Percentiles rank a stretch among this genome's conserved stretches.
Conservation (phyloP, 2,329 filamentous ascomycete genomes). For the Colletotrichum simmondsii region DNA sequence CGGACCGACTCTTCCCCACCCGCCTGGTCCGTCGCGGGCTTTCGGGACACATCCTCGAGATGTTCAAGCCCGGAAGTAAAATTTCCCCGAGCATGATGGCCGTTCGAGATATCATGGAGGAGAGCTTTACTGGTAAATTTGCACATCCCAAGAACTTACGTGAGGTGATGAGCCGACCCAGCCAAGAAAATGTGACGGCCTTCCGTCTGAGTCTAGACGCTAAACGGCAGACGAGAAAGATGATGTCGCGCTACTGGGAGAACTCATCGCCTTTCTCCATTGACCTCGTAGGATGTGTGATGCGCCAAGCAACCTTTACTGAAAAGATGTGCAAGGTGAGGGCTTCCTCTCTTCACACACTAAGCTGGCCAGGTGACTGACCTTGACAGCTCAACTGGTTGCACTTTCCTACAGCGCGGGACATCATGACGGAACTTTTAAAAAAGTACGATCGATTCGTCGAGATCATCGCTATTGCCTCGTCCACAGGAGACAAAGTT, state of each 20-base stretch:
- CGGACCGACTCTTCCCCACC: slow-evolving; percentile 30
- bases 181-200: slow-evolving; percentile 17
- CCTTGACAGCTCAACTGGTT: slow-evolving; percentile 72
- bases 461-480: slow-evolving; percentile 60
- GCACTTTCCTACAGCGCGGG: slow-evolving; percentile 68
- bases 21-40: slow-evolving; percentile 29
- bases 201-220: slow-evolving; percentile 36
- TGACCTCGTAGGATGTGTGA: slow-evolving; percentile 52
- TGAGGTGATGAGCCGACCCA: slow-evolving; percentile 12
- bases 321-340: slow-evolving; percentile 41
- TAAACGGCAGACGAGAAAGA: slow-evolving; percentile 46
- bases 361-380: not conserved
- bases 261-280: slow-evolving; percentile 50
- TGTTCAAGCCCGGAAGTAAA: not conserved
- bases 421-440: slow-evolving; percentile 70
- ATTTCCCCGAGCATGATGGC: slow-evolving; percentile 15
- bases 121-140: slow-evolving; percentile 32
- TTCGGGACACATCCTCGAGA: slow-evolving; percentile 9
- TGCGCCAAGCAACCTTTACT: slow-evolving; percentile 53
- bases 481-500: slow-evolving; percentile 44
- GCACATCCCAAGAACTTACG: slow-evolving; percentile 22
- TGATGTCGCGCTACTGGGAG: slow-evolving; percentile 56
- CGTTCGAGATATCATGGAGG: slow-evolving; percentile 20
- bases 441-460: slow-evolving; percentile 71
- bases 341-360: not conserved